These are phyloP conservation scores for Globisporangium iwayamae DNA, from an alignment of 352 stramenopile species.

Conservation along the genomic window DNA sequence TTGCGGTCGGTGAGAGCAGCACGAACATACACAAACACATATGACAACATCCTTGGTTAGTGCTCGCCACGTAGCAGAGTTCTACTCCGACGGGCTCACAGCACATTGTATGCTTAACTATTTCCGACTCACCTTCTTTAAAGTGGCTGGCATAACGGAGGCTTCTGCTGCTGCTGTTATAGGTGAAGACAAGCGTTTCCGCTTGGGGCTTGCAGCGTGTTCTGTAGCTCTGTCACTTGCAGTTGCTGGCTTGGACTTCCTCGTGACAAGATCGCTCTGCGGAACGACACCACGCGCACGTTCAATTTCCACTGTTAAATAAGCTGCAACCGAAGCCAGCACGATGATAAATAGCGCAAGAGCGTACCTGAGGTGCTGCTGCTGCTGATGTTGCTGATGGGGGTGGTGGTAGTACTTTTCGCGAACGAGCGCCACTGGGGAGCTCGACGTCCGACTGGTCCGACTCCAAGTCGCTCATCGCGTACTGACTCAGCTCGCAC, in stretches of 20 bases:
- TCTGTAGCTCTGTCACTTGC: background rate
- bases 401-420: background rate
- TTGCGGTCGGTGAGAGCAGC: slow-evolving; percentile 11
- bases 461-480: slow-evolving; percentile 43
- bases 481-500: slow-evolving; percentile 32
- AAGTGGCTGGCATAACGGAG: background rate
- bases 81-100: background rate
- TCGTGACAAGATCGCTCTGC: background rate
- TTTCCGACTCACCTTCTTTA: slow-evolving; percentile 12
- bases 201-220: slow-evolving; percentile 9
- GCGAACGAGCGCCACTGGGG: slow-evolving; percentile 7
- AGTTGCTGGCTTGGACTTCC: slow-evolving; percentile 2
- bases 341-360: background rate
- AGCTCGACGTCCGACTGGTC: slow-evolving; percentile 39
- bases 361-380: background rate
- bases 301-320: background rate
- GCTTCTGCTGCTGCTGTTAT: background rate
- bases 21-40: background rate
- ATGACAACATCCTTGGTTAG: too few species aligned
- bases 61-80: background rate
- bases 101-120: background rate
- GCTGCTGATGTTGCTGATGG: background rate
- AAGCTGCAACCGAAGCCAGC: background rate
- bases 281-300: background rate
- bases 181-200: slow-evolving; percentile 6